Base-by-base conservation (phyloP, 176 grass and related monocot species). In the Hordeum vulgare region DNA sequence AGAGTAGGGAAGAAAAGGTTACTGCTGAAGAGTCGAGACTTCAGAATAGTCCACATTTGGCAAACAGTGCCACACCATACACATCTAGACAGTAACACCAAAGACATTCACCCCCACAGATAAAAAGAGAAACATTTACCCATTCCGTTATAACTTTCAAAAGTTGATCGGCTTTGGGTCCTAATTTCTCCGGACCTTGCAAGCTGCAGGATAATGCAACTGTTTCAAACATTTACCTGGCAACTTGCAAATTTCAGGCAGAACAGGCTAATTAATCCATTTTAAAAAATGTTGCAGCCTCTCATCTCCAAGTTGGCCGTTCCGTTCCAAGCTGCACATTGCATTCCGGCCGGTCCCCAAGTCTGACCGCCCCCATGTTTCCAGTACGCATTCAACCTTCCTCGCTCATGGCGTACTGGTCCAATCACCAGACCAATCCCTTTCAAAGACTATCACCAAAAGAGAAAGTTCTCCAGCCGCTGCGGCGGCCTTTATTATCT, bases 361-460 rank as follows among this genome's bases (percentile, higher is more conserved):
- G 57, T 86, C 73, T 78, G 78, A 86, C 88, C 57, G 79, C 12
- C 83, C 83, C 86, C 82, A 73, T 34, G 75, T 84, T 91, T 87
- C 65, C 83, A 76, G 80, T 45, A 61, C 34, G 47, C 17, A 56
- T 21, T 80, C 68, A 47, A 37, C 63, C 6, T 68, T 47, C 71
- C 49, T 79, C 73, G 11, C 41, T 7, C 72, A 17, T 89, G 18
- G 74, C 42, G 4, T 56, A 76, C 84, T 41, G 75, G 87, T 86
- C 81, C 71, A 86, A 80, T 80, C 83, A 9, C 71, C 27, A 56
- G 77, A 83, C 81, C 84, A 81, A 71, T 87, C 66, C 41, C 83
- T 90, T 87, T 77, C 74, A 28, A 86, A 59, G 84, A 90, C 88
- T 49, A 64, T 23, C 25, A 72, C 28, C 24, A 17, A 66, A 67